A percentile compares a stretch with the other conserved stretches of the same genome.
Evolutionary conservation across 129 eudicot genomes (phyloP).

Genomic region (Helianthus tuberosus): DNA sequence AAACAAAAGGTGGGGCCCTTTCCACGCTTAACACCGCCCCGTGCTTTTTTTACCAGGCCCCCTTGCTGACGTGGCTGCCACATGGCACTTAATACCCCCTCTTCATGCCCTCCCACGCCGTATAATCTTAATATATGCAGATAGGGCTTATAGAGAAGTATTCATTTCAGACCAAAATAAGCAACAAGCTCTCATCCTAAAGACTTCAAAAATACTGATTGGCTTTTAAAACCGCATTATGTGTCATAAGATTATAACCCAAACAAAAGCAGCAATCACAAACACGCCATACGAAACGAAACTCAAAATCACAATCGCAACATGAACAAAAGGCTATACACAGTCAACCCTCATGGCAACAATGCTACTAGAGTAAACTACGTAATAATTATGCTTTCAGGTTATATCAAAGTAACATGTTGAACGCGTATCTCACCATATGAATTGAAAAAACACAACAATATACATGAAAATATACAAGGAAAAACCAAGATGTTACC

Average conservation of each 20-base stretch:
- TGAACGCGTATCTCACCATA: not conserved
- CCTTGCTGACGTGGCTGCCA: no score
- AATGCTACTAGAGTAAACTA: conserved; percentile 11
- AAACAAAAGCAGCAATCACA: not conserved
- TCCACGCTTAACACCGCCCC: no score
- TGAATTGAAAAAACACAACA: not conserved
- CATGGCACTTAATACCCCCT: no score
- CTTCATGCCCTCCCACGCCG: no score
- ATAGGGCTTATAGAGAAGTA: not conserved
- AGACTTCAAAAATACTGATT: not conserved
- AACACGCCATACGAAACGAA: not conserved
- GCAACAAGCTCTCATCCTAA: not conserved
- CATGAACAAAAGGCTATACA: not conserved
- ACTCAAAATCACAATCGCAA: not conserved
- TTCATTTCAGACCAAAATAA: not conserved
- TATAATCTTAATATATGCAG: no score
- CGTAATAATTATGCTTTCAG: not conserved
- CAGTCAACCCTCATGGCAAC: not conserved
- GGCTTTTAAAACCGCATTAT: not conserved
- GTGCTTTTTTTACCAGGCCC: no score
- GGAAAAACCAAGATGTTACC: conserved; percentile 36
- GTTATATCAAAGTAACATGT: not conserved
- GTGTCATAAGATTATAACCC: not conserved
- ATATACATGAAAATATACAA: not conserved
- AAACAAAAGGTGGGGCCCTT: no score